These are phyloP conservation scores for Hypoxylon sp. DNA, from an alignment of 2,329 filamentous ascomycete species.

Conservation along the genomic window DNA sequence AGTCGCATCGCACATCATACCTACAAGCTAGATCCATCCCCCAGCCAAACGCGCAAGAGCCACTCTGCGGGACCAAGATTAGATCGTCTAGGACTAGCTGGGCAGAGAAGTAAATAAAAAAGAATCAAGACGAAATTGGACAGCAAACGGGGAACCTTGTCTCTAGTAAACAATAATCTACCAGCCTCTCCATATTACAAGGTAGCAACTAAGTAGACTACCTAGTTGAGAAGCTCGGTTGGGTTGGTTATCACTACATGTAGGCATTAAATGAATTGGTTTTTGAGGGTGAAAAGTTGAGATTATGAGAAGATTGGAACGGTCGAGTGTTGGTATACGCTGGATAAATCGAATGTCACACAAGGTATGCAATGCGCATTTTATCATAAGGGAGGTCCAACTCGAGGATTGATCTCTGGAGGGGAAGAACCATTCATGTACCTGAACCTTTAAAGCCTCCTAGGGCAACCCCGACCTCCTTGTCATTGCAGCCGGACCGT, in stretches of 20 bases:
- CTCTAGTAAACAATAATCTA: constrained; percentile 27
- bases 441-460: constrained; percentile 4
- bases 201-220: background rate
- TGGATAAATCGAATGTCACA: background rate
- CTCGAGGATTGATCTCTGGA: background rate
- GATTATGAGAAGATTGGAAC: constrained; percentile 4
- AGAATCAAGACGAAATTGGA: constrained; percentile 24
- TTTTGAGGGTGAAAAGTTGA: constrained; percentile 7
- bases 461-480: constrained; percentile 33
- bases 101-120: constrained; percentile 29
- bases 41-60: constrained; percentile 49
- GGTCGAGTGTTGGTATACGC: background rate
- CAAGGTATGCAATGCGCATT: background rate
- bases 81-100: constrained; percentile 16
- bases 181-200: constrained; percentile 26
- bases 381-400: background rate
- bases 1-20: constrained; percentile 17
- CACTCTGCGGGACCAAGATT: constrained; percentile 36
- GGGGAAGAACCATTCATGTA: background rate
- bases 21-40: constrained; percentile 43
- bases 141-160: constrained; percentile 29
- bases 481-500: constrained; percentile 39
- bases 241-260: background rate
- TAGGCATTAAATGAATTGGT: background rate
- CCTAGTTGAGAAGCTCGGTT: constrained; percentile 3